These are phyloP conservation scores for Micromonas commoda DNA, from an alignment of 139 green algal species.

Conservation along the genomic window DNA sequence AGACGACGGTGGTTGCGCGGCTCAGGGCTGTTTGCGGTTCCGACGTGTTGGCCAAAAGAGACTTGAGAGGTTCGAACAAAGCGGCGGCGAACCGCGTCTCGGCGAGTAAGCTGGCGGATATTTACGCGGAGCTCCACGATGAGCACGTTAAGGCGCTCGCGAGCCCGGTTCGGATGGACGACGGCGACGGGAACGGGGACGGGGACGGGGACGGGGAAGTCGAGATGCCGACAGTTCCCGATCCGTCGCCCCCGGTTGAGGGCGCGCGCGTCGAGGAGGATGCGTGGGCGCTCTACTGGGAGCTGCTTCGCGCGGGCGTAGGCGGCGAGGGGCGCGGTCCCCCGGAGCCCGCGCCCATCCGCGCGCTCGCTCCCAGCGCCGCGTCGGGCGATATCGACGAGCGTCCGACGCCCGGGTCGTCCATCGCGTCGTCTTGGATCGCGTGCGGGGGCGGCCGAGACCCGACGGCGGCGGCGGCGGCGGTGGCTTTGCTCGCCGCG, in stretches of 20 bases:
- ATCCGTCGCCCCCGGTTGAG: too few relatives aligned
- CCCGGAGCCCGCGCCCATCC: too few relatives aligned
- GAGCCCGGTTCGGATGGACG: too few relatives aligned
- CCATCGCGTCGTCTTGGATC: neutral
- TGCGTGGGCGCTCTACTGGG: neutral
- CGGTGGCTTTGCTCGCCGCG: neutral
- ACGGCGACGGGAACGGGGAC: neutral
- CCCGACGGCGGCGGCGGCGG: too few relatives aligned
- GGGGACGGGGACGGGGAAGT: neutral
- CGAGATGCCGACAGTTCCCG: neutral
- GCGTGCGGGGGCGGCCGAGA: neutral
- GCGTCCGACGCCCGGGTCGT: neutral
- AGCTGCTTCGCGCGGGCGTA: neutral
- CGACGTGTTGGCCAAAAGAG: neutral
- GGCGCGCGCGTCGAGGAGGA: neutral
- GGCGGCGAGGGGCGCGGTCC: too few relatives aligned
- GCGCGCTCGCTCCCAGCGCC: too few relatives aligned
- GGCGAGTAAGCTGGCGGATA: neutral
- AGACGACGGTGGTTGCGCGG: too few relatives aligned
- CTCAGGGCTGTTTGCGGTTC: neutral
- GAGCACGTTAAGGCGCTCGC: neutral
- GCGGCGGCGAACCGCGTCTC: neutral
- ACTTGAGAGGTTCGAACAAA: neutral
- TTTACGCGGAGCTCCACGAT: neutral
- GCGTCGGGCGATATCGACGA: too few relatives aligned